A percentile compares a stretch with the other conserved stretches of the same genome.
phyloP scores from a whole-genome alignment of 129 eudicot genomes.

The Kitagawia praeruptora region DNA sequence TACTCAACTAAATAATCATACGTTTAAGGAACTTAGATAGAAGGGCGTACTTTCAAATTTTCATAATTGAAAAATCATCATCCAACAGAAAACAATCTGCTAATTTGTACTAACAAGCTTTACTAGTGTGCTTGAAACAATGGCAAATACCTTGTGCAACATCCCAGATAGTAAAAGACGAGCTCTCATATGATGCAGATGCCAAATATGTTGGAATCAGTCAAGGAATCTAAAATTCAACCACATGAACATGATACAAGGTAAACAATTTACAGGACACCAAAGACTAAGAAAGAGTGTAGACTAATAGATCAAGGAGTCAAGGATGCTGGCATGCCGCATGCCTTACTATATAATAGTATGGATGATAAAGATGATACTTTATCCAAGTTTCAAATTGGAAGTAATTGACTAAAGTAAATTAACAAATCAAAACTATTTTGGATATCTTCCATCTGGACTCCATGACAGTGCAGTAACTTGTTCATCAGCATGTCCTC shows the following conservation, averaged over 20 bases:
- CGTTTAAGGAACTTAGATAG: neutral
- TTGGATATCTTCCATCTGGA: slow-evolving; percentile 99
- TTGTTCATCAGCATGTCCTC: slow-evolving; percentile 55
- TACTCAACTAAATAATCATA: neutral
- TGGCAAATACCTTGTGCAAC: slow-evolving; percentile 71
- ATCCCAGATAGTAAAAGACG: slow-evolving; percentile 97
- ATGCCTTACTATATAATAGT: neutral
- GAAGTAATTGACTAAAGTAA: slow-evolving; percentile 6
- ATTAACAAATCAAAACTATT: neutral
- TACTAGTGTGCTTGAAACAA: neutral
- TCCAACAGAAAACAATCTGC: neutral
- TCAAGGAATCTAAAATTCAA: slow-evolving; percentile 38
- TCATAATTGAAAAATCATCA: neutral
- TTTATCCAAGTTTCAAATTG: slow-evolving; percentile 1
- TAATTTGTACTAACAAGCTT: neutral
- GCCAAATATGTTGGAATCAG: slow-evolving; percentile 68
- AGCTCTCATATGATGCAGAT: slow-evolving; percentile 81
- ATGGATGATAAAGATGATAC: neutral
- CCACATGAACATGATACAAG: neutral
- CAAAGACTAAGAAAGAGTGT: neutral
- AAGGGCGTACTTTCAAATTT: neutral
- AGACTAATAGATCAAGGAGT: neutral
- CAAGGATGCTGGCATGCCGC: slow-evolving; percentile 1
- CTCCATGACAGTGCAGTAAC: slow-evolving; percentile 98
- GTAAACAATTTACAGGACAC: neutral